Percentiles rank a stretch among this genome's conserved stretches.
Evolutionary conservation across 1,284 basidiomycete genomes (phyloP).

Genomic region (Singerocomus rubriflavus): DNA sequence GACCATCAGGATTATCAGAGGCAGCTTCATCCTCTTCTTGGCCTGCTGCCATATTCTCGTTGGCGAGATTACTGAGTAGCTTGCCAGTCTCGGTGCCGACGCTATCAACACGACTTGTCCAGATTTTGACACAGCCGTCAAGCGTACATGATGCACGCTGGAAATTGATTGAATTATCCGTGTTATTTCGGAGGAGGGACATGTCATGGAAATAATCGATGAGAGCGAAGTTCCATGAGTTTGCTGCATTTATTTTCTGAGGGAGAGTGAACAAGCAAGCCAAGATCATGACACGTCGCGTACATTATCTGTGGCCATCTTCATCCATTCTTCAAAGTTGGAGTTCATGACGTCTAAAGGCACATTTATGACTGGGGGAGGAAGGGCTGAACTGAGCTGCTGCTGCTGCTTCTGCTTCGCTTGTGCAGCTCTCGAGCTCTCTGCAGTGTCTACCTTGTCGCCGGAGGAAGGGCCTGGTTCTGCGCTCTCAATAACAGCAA

Average conservation of each 20-base stretch:
- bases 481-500: slow-evolving; percentile 48
- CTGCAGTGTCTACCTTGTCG: slow-evolving; percentile 38
- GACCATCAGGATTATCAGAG: slow-evolving; percentile 61
- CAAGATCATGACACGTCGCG: slow-evolving; percentile 29
- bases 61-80: slow-evolving; percentile 87
- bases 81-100: slow-evolving; percentile 98
- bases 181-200: slow-evolving; percentile 89
- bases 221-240: slow-evolving; percentile 97
- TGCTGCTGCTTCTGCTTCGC: slow-evolving; percentile 50
- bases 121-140: slow-evolving; percentile 99
- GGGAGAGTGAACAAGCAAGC: slow-evolving; percentile 12
- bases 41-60: slow-evolving; percentile 54
- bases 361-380: slow-evolving; percentile 57
- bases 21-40: slow-evolving; percentile 60
- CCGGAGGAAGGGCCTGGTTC: slow-evolving; percentile 52
- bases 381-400: slow-evolving; percentile 57
- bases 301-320: slow-evolving; percentile 98
- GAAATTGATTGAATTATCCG: slow-evolving; percentile 96
- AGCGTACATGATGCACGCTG: slow-evolving; percentile 97
- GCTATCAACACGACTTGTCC: slow-evolving; percentile 97
- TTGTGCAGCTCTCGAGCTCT: slow-evolving; percentile 40
- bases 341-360: slow-evolving; percentile 79
- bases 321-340: slow-evolving; percentile 99
- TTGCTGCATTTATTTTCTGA: slow-evolving; percentile 98
- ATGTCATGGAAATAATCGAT: slow-evolving; percentile 99